phyloP scores from a whole-genome alignment of 2,329 filamentous ascomycete genomes.

The Neonectria faginata region DNA sequence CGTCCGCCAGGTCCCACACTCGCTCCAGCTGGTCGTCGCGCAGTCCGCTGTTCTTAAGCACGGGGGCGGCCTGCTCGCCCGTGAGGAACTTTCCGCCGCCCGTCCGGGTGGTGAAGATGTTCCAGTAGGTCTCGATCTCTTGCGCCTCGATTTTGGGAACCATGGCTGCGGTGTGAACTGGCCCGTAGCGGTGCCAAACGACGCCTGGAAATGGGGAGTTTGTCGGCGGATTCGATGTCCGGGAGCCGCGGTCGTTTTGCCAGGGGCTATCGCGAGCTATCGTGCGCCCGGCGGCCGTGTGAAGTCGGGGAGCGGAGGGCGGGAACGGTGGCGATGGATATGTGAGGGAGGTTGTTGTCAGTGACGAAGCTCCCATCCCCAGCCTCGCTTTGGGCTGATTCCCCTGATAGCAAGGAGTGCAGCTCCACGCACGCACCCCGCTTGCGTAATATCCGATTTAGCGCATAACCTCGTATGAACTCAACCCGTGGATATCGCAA shows the following conservation, averaged over 20 bases:
- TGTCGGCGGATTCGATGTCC: slow-evolving; percentile 14
- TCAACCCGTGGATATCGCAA: slow-evolving; percentile 13
- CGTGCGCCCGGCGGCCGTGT: slow-evolving; percentile 33
- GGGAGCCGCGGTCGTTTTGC: slow-evolving; percentile 7
- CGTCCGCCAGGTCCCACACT: slow-evolving; percentile 97
- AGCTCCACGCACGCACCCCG: slow-evolving; percentile 39
- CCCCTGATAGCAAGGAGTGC: slow-evolving; percentile 40
- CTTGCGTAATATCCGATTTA: slow-evolving; percentile 44
- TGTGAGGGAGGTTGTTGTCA: slow-evolving; percentile 28
- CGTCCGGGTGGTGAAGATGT: slow-evolving; percentile 70
- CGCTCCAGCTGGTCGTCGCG: slow-evolving; percentile 86
- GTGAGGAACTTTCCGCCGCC: slow-evolving; percentile 70
- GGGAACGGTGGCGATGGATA: slow-evolving; percentile 12
- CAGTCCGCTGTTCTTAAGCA: slow-evolving; percentile 73
- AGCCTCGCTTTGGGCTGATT: slow-evolving; percentile 44
- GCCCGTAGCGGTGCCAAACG: slow-evolving; percentile 21
- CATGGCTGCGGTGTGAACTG: slow-evolving; percentile 54
- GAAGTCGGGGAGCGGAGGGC: slow-evolving; percentile 20
- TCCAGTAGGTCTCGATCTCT: slow-evolving; percentile 75
- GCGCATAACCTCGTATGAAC: slow-evolving; percentile 37
- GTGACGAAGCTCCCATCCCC: slow-evolving; percentile 49
- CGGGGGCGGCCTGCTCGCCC: slow-evolving; percentile 70
- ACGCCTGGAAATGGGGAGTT: slow-evolving; percentile 2
- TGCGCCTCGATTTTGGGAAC: slow-evolving; percentile 71
- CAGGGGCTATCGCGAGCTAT: slow-evolving; percentile 24